Evolutionary conservation across 202 grass and related monocot species (phyloP), one percentile per base, ranked within the genome.

Genomic region (Hordeum pubiflorum): DNA sequence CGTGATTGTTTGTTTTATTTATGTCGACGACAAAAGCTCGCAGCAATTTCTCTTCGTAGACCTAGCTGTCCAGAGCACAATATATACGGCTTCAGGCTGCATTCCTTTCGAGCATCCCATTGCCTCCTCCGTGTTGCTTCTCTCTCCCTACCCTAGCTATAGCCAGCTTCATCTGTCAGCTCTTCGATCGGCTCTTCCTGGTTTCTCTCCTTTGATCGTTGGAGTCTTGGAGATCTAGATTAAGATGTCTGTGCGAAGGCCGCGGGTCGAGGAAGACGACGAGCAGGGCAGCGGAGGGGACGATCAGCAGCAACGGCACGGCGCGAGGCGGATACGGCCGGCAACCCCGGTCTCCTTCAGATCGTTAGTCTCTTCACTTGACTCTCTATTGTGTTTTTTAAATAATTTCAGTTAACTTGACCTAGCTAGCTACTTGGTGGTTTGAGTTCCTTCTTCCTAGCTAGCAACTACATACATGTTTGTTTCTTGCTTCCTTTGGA

Each of bases 181-280:
- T 46, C 70, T 8, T 23, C 22, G 24, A 26, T 26, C 24, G n/a
- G 34, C 0, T 32, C 29, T n/a, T 29, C 3, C 18, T 48, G 36
- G 6, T 17, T 52, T n/a, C 15, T 18, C 48, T 52, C 15, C 2
- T 52, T 52, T 2, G 48, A 52, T 52, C 48, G 46, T n/a, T n/a
- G 0, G 24, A 26, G 24, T 26, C 24, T 26, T 26, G 24, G 5
- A 50, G 48, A 18, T 52, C 48, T 7, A 52, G 6, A 7, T 0
- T 57, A 18, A 74, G 29, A 88, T 88, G 86, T 82, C 81, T 2
- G 70, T 66, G 6, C 50, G 86, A 46, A 88, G 86, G 81, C 76
- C 86, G 5, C 86, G 86, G 0, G 61, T 2, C 0, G 66, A 72
- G 0, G 75, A 79, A 0, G 71, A 76, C 0, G 54, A 58, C 6